Conservation (phyloP, 2,329 filamentous ascomycete genomes). For the Colletotrichum sojae region DNA sequence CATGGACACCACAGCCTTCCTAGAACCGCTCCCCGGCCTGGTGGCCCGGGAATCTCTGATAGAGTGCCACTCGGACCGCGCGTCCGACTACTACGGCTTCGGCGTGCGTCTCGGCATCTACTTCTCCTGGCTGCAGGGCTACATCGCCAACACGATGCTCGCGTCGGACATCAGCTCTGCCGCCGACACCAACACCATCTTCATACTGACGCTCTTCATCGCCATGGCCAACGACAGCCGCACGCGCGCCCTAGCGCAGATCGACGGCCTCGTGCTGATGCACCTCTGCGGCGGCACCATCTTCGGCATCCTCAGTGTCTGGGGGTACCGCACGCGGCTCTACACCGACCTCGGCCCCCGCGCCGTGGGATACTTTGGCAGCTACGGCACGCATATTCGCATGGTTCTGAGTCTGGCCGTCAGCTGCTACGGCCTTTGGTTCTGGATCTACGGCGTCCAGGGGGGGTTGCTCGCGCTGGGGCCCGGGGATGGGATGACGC, state of each 20-base stretch:
- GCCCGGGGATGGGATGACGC: conserved; percentile 38
- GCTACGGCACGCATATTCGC: conserved; percentile 45
- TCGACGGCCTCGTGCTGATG: conserved; percentile 49
- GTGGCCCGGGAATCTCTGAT: background rate
- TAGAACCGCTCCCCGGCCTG: background rate
- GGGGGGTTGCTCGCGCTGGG: conserved; percentile 32
- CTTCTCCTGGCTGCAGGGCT: conserved; percentile 48
- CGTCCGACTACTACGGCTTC: conserved; percentile 50
- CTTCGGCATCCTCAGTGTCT: conserved; percentile 47
- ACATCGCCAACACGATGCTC: conserved; percentile 47
- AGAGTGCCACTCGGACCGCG: conserved; percentile 41
- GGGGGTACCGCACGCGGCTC: conserved; percentile 47
- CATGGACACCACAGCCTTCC: no score
- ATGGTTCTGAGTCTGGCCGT: conserved; percentile 44
- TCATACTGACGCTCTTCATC: conserved; percentile 48
- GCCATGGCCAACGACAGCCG: conserved; percentile 45
- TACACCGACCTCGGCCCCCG: conserved; percentile 43
- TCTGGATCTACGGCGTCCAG: conserved; percentile 45
- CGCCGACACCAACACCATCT: conserved; percentile 49
- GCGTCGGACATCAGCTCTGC: conserved; percentile 43
- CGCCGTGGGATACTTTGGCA: conserved; percentile 44
- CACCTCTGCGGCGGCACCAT: conserved; percentile 48
- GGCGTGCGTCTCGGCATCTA: conserved; percentile 51
- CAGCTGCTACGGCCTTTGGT: conserved; percentile 47
- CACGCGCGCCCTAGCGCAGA: conserved; percentile 35